Percentiles rank a stretch among this genome's conserved stretches.
These are phyloP conservation scores for Metschnikowia koreensis DNA, from an alignment of 805 yeast species.

Conservation along the genomic window DNA sequence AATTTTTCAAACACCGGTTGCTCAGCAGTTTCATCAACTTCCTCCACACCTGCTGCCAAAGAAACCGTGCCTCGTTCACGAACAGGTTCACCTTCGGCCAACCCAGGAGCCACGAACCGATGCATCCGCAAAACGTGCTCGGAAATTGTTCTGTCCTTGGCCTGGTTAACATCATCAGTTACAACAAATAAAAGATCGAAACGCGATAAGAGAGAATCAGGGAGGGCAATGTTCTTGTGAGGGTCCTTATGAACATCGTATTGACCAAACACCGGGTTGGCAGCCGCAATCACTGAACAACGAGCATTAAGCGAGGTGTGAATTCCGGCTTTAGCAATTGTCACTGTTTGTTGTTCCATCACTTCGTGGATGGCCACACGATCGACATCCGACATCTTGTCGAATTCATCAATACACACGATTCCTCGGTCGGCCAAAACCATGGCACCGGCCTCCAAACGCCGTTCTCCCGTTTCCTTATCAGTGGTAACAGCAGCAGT, in stretches of 20 bases:
- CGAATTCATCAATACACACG: constrained; percentile 98
- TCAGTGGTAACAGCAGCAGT: constrained; percentile 98
- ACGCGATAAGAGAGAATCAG: constrained; percentile 94
- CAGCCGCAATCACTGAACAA: constrained; percentile 96
- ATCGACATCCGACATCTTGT: constrained; percentile 95
- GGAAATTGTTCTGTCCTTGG: constrained; percentile 79
- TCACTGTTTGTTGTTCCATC: constrained; percentile 98
- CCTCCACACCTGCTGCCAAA: constrained; percentile 76
- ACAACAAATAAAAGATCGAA: constrained; percentile 93
- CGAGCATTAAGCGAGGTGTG: constrained; percentile 95
- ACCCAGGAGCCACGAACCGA: constrained; percentile 82
- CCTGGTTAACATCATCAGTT: constrained; percentile 88
- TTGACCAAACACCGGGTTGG: constrained; percentile 96
- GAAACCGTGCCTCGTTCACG: constrained; percentile 71
- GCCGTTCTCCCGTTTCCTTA: constrained; percentile 94
- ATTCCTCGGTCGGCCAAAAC: constrained; percentile 96
- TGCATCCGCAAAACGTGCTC: constrained; percentile 96
- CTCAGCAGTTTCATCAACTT: constrained; percentile 46
- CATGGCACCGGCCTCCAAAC: constrained; percentile 99
- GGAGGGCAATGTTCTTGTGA: constrained; percentile 92
- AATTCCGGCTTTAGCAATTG: constrained; percentile 97
- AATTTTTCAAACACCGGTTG: constrained; percentile 81
- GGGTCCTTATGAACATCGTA: constrained; percentile 95
- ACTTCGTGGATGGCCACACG: constrained; percentile 99
- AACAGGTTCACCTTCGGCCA: constrained; percentile 89